A percentile compares a stretch with the other conserved stretches of the same genome.
Conservation (phyloP, 1,284 basidiomycete genomes). For the Trametes sp. region DNA sequence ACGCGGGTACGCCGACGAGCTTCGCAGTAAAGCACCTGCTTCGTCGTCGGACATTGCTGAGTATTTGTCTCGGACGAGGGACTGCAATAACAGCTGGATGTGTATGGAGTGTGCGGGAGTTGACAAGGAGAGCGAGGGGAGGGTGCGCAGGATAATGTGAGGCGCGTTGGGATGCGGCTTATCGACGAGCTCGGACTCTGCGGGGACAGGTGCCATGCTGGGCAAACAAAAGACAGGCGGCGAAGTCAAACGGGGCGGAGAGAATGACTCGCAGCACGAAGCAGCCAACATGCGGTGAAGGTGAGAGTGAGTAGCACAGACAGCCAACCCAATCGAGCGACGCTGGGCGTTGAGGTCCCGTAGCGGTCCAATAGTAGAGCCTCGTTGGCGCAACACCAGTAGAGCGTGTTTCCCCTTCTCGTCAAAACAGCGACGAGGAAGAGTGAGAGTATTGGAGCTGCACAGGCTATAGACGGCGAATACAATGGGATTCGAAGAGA, state of each 20-base stretch:
- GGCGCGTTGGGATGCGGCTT: conserved; percentile 2
- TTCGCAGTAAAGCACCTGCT: too few relatives aligned
- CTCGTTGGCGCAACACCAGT: conserved; percentile 22
- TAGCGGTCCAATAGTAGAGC: neutral
- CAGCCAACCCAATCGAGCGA: neutral
- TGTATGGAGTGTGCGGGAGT: conserved; percentile 5
- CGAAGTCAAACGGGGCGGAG: neutral
- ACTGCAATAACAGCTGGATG: conserved; percentile 4
- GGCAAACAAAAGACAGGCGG: conserved; percentile 1
- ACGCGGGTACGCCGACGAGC: too few relatives aligned
- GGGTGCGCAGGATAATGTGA: conserved; percentile 13
- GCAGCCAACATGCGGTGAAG: neutral
- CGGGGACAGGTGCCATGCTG: neutral
- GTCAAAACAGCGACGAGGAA: neutral
- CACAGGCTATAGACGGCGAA: neutral
- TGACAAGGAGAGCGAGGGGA: conserved; percentile 14
- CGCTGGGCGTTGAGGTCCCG: neutral
- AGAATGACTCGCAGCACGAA: conserved; percentile 7
- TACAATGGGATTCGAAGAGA: neutral
- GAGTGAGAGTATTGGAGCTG: neutral
- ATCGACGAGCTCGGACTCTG: neutral
- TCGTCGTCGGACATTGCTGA: too few relatives aligned
- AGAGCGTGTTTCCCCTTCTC: conserved; percentile 32
- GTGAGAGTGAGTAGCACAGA: neutral
- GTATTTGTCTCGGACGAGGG: conserved; percentile 2